Percentiles rank a stretch among this genome's conserved stretches.
phyloP scores from a whole-genome alignment of 495 filamentous ascomycete genomes.

The Trichoderma asperelloides region DNA sequence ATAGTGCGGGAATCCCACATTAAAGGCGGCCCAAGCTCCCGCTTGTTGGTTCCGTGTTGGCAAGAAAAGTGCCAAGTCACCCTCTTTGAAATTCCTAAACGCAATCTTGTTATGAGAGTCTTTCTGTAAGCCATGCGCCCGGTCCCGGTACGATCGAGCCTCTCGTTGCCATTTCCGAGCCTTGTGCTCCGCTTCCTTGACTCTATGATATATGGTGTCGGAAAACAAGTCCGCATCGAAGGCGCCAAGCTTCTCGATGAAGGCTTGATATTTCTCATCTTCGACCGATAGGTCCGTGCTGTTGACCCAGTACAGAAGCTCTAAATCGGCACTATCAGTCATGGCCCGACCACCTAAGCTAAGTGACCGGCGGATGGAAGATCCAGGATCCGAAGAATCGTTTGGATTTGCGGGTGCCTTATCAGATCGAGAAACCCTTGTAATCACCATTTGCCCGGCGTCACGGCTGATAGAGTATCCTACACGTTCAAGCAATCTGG shows the following conservation, averaged over 20 bases:
- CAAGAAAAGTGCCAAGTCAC: conserved; percentile 89
- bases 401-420: conserved; percentile 39
- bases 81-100: conserved; percentile 92
- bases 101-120: conserved; percentile 96
- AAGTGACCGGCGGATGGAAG: conserved; percentile 45
- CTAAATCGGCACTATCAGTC: conserved; percentile 47
- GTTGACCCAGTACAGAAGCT: conserved; percentile 70
- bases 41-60: conserved; percentile 90
- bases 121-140: conserved; percentile 70
- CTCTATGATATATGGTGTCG: conserved; percentile 72
- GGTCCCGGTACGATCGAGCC: conserved; percentile 76
- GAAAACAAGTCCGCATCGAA: conserved; percentile 78
- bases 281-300: conserved; percentile 56
- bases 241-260: conserved; percentile 55
- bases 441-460: conserved; percentile 64
- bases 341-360: conserved; percentile 32
- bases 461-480: conserved; percentile 72
- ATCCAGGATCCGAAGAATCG: conserved; percentile 54
- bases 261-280: conserved; percentile 59
- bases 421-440: conserved; percentile 62
- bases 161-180: conserved; percentile 88
- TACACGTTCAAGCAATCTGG: conserved; percentile 70
- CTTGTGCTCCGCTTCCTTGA: conserved; percentile 83
- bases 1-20: conserved; percentile 91
- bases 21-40: conserved; percentile 96